A percentile compares a stretch with the other conserved stretches of the same genome.
These are phyloP conservation scores for Silene uniflora DNA, from an alignment of 148 eudicot species.

Conservation along the genomic window DNA sequence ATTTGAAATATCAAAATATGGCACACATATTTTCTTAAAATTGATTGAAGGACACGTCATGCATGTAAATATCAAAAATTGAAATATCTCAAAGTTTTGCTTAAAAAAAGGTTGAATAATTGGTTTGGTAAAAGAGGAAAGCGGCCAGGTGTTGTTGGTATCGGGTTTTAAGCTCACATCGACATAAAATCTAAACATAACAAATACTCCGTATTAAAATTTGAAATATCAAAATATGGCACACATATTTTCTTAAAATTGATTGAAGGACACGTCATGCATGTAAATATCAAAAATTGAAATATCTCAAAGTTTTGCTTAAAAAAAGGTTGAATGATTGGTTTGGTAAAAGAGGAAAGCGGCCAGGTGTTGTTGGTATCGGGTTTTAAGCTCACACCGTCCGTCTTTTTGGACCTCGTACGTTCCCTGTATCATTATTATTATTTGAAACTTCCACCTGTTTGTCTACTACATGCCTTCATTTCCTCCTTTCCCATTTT, in stretches of 20 bases:
- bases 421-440: neutral
- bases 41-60: neutral
- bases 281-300: neutral
- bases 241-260: too few relatives aligned
- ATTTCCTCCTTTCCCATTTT: neutral
- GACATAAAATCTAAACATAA: too few relatives aligned
- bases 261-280: neutral
- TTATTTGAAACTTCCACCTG: neutral
- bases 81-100: neutral
- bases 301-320: neutral
- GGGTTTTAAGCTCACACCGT: neutral
- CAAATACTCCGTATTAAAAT: too few relatives aligned
- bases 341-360: neutral
- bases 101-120: neutral
- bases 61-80: neutral
- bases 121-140: neutral
- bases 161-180: neutral
- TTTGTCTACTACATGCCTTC: neutral
- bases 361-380: constrained; percentile 9
- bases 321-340: neutral
- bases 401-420: constrained; percentile 13
- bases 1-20: too few relatives aligned
- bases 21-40: too few relatives aligned
- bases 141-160: constrained; percentile 3
- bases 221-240: too few relatives aligned